A percentile compares a stretch with the other conserved stretches of the same genome.
phyloP scores from a whole-genome alignment of 108 stramenopile genomes.

The Schizochytrium sp. region DNA sequence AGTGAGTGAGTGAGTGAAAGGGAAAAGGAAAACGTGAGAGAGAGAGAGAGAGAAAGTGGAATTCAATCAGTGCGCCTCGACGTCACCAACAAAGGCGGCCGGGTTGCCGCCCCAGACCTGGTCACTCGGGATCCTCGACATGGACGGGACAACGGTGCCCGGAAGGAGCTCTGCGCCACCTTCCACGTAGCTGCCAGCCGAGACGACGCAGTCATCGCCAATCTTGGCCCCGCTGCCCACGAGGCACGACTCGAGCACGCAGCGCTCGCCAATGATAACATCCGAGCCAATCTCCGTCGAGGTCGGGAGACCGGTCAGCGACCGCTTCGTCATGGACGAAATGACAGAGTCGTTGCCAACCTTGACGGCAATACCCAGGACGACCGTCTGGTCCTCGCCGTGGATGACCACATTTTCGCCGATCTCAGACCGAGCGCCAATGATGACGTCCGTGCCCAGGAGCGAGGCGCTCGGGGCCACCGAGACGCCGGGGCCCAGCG shows the following conservation, averaged over 20 bases:
- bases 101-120: conserved; percentile 18
- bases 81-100: background rate
- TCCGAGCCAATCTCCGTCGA: background rate
- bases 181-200: background rate
- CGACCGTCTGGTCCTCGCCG: background rate
- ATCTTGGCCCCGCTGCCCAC: background rate
- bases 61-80: background rate
- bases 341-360: background rate
- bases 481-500: background rate
- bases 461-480: background rate
- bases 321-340: background rate
- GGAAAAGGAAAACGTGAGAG: no score
- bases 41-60: background rate
- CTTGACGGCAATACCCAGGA: background rate
- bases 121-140: background rate
- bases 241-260: background rate
- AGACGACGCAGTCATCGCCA: background rate
- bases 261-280: background rate
- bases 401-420: background rate
- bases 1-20: no score
- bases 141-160: background rate
- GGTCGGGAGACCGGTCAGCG: background rate
- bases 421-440: background rate
- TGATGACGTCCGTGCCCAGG: background rate
- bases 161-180: background rate